These are phyloP conservation scores for Didymella lethalis DNA, from an alignment of 2,329 filamentous ascomycete genomes.

Conservation along the genomic window DNA sequence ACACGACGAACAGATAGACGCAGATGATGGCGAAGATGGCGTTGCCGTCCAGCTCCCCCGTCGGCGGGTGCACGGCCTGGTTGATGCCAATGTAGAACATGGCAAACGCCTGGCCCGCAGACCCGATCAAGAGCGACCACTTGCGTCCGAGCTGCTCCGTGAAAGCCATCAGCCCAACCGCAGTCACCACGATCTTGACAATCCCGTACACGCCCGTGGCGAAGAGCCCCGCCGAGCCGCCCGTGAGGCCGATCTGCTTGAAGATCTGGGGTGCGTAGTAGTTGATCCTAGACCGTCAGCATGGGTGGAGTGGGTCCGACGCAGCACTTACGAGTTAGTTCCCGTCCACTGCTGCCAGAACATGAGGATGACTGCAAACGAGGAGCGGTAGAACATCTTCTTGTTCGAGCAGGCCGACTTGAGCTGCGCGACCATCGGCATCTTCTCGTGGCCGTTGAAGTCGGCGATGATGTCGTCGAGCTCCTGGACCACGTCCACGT, in stretches of 20 bases:
- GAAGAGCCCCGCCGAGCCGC: conserved; percentile 53
- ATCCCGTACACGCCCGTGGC: conserved; percentile 58
- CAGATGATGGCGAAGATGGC: conserved; percentile 60
- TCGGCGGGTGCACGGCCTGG: conserved; percentile 46
- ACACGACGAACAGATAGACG: conserved; percentile 59
- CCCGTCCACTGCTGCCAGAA: conserved; percentile 55
- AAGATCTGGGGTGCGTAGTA: conserved; percentile 58
- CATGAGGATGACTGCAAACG: conserved; percentile 55
- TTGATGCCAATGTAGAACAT: conserved; percentile 52
- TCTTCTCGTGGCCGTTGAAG: conserved; percentile 54
- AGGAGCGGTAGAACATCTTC: conserved; percentile 52
- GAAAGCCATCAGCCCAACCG: conserved; percentile 55
- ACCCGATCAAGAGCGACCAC: conserved; percentile 55
- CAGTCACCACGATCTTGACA: conserved; percentile 56
- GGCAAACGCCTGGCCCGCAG: conserved; percentile 54
- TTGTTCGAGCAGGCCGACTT: conserved; percentile 49
- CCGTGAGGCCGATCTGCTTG: conserved; percentile 52
- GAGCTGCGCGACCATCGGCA: conserved; percentile 51
- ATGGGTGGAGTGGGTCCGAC: too few species aligned
- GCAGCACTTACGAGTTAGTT: conserved; percentile 14
- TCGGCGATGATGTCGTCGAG: conserved; percentile 54
- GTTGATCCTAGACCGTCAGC: conserved; percentile 39
- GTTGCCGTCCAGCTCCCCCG: conserved; percentile 46
- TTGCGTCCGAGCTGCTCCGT: conserved; percentile 57
- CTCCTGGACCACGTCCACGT: conserved; percentile 50